These are phyloP conservation scores for Boletus holoroseus DNA, from an alignment of 1,284 basidiomycete species.

Conservation along the genomic window DNA sequence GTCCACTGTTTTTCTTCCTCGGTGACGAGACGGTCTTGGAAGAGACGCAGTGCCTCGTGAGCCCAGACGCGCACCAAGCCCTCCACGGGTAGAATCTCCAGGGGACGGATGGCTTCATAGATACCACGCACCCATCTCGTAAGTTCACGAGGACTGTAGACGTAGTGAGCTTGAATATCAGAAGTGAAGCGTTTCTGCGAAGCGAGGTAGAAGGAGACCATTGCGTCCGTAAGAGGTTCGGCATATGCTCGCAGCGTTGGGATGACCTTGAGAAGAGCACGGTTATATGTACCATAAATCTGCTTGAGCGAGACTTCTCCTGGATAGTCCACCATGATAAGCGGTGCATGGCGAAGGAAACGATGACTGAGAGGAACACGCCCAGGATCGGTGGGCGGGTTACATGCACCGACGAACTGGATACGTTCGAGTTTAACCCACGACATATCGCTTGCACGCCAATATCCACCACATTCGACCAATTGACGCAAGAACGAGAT, in stretches of 20 bases:
- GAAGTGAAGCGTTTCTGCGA: constrained; percentile 95
- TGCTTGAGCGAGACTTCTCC: constrained; percentile 96
- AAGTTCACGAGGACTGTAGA: constrained; percentile 98
- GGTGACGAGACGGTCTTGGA: constrained; percentile 94
- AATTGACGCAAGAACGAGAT: constrained; percentile 98
- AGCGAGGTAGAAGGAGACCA: constrained; percentile 94
- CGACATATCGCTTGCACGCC: constrained; percentile 90
- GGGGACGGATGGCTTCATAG: constrained; percentile 91
- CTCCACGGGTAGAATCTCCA: constrained; percentile 88
- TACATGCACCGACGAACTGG: constrained; percentile 99
- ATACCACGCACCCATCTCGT: constrained; percentile 98
- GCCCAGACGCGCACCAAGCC: constrained; percentile 98
- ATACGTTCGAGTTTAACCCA: constrained; percentile 98
- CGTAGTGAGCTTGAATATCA: constrained; percentile 96
- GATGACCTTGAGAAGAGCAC: constrained; percentile 92
- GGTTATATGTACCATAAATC: constrained; percentile 99
- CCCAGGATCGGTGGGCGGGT: constrained; percentile 99
- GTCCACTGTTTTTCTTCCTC: constrained; percentile 95
- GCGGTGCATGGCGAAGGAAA: constrained; percentile 95
- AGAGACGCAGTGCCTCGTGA: constrained; percentile 94
- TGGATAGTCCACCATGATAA: constrained; percentile 99
- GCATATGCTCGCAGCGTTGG: constrained; percentile 91
- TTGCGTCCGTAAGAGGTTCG: constrained; percentile 93
- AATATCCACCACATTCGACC: constrained; percentile 93
- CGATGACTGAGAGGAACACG: constrained; percentile 97